phyloP scores from a whole-genome alignment of 2,329 filamentous ascomycete genomes.

The Talaromyces sp. region DNA sequence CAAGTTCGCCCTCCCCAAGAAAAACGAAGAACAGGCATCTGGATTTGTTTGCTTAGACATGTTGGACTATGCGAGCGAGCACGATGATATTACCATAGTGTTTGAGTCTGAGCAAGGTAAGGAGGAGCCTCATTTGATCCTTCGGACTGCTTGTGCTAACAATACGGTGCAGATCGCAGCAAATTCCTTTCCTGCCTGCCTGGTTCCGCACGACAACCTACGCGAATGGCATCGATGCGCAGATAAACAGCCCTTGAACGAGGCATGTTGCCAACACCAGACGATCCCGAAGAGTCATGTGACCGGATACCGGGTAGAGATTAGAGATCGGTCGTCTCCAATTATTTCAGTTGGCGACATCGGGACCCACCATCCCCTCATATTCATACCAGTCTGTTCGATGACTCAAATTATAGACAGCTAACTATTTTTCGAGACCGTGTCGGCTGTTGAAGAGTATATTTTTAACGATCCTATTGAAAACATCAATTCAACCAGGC shows the following conservation, averaged over 20 bases:
- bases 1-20: conserved; percentile 76
- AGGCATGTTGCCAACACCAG: neutral
- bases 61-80: conserved; percentile 79
- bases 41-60: conserved; percentile 80
- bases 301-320: neutral
- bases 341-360: conserved; percentile 6
- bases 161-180: conserved; percentile 28
- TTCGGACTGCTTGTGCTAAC: conserved; percentile 7
- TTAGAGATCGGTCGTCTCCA: neutral
- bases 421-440: neutral
- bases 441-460: no score
- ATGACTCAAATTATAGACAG: neutral
- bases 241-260: conserved; percentile 22
- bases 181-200: conserved; percentile 36
- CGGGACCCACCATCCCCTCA: conserved; percentile 9
- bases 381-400: neutral
- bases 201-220: conserved; percentile 35
- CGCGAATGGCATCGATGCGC: conserved; percentile 38
- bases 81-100: conserved; percentile 81
- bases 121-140: conserved; percentile 33
- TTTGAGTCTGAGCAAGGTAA: conserved; percentile 75
- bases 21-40: conserved; percentile 49
- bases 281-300: conserved; percentile 18
- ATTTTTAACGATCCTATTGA: neutral
- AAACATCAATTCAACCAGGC: neutral